Evolutionary conservation across 257 asterid genomes (phyloP).

Genomic region (Rehmannia glutinosa): DNA sequence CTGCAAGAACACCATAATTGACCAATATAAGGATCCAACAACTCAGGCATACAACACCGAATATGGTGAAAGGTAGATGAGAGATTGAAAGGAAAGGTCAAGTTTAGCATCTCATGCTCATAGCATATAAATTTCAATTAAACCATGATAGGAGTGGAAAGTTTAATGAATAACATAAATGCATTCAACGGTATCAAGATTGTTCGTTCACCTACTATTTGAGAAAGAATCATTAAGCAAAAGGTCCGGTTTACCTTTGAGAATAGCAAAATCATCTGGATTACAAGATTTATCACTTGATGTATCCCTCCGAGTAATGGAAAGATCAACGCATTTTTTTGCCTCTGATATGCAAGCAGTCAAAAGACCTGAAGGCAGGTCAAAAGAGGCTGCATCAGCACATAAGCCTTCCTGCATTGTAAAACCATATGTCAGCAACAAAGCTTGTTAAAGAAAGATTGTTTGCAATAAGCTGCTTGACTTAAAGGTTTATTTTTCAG

Average conservation of each 20-base stretch:
- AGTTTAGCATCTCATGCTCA: not conserved
- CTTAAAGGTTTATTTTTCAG: not conserved
- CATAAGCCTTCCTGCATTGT: conserved; percentile 82
- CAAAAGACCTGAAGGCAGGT: conserved; percentile 78
- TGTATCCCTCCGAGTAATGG: conserved; percentile 60
- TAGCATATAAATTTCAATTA: conserved; percentile 9
- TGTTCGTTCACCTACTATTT: not conserved
- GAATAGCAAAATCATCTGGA: conserved; percentile 95
- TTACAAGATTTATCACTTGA: conserved; percentile 81
- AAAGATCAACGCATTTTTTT: conserved; percentile 71
- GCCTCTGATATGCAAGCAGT: conserved; percentile 94
- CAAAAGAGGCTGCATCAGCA: conserved; percentile 99
- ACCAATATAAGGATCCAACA: conserved; percentile 11
- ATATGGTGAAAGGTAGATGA: not conserved
- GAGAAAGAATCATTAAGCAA: conserved; percentile 10
- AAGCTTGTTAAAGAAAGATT: conserved; percentile 10
- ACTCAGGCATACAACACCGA: conserved; percentile 5
- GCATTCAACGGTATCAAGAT: conserved; percentile 11
- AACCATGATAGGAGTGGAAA: conserved; percentile 9
- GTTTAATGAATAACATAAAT: conserved; percentile 4
- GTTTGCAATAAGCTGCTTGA: conserved; percentile 6
- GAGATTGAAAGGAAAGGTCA: not conserved
- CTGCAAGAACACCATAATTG: conserved; percentile 53
- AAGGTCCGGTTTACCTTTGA: conserved; percentile 55
- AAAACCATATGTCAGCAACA: conserved; percentile 18